Percentiles rank a stretch among this genome's conserved stretches.
These are phyloP conservation scores for Gracilariopsis chorda DNA, from an alignment of 23 red algal genomes.

Conservation along the genomic window DNA sequence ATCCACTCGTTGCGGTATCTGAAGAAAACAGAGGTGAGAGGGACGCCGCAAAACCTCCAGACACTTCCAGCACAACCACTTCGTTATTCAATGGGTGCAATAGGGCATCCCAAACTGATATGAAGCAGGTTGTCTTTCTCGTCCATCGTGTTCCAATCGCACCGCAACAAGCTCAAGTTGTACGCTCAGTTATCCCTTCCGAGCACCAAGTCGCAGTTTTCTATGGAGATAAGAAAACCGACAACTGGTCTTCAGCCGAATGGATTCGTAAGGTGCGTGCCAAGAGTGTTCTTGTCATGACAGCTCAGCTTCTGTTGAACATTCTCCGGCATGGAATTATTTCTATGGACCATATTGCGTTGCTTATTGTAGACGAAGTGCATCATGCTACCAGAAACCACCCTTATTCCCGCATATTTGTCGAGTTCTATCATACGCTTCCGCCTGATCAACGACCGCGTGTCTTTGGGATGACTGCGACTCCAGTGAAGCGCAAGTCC, in stretches of 20 bases:
- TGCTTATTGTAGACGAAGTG: slow-evolving; percentile 64
- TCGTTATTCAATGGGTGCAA: background rate
- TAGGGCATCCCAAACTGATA: background rate
- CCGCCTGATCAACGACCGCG: slow-evolving; percentile 23
- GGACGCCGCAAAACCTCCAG: background rate
- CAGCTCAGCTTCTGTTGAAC: slow-evolving; percentile 58
- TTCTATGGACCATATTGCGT: slow-evolving; percentile 9
- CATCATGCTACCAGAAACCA: slow-evolving; percentile 64
- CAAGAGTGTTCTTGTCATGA: slow-evolving; percentile 63
- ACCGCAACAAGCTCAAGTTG: slow-evolving; percentile 29
- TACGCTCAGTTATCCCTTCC: slow-evolving; percentile 28
- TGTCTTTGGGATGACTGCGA: slow-evolving; percentile 66
- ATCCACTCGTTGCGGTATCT: background rate
- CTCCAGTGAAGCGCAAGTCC: slow-evolving; percentile 49
- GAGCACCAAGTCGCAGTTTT: slow-evolving; percentile 16
- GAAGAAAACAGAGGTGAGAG: background rate
- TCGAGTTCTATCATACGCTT: slow-evolving; percentile 59
- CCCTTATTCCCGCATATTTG: slow-evolving; percentile 44
- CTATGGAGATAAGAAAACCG: slow-evolving; percentile 43
- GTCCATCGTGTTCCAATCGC: slow-evolving; percentile 57
- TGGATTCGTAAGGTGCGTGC: slow-evolving; percentile 15
- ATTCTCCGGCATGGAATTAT: slow-evolving; percentile 55
- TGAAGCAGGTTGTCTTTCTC: slow-evolving; percentile 40
- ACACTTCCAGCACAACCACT: background rate
- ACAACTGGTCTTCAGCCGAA: slow-evolving; percentile 28